Conservation (phyloP, 2,329 filamentous ascomycete genomes). For the Pseudogymnoascus sp. region DNA sequence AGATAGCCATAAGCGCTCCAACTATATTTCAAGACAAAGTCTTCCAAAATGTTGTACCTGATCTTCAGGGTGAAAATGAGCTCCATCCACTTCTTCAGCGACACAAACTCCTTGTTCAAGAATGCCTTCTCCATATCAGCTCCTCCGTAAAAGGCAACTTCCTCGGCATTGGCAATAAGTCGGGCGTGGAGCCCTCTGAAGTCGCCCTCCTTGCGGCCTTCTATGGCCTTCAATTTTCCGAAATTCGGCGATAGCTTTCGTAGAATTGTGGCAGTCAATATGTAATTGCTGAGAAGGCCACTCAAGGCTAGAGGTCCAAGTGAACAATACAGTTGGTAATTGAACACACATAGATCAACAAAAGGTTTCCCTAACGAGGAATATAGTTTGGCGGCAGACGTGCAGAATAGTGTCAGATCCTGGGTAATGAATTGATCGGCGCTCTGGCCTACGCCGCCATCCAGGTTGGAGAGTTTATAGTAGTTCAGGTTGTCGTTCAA, state of each 20-base stretch:
- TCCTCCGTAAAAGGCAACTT: constrained; percentile 94
- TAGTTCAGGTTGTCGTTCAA: constrained; percentile 92
- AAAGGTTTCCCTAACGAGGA: constrained; percentile 96
- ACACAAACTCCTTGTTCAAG: constrained; percentile 84
- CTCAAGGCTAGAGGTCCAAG: constrained; percentile 81
- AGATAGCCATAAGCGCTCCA: constrained; percentile 98
- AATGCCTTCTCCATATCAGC: constrained; percentile 93
- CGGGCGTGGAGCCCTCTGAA: constrained; percentile 87
- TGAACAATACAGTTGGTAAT: constrained; percentile 90
- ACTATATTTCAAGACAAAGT: constrained; percentile 96
- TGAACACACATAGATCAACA: constrained; percentile 96
- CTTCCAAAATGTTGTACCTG: constrained; percentile 96
- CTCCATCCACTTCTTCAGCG: constrained; percentile 94
- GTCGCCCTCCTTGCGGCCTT: constrained; percentile 90
- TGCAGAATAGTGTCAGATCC: constrained; percentile 91
- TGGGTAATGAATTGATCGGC: constrained; percentile 98
- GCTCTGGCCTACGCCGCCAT: constrained; percentile 84
- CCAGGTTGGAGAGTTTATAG: constrained; percentile 88
- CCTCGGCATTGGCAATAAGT: constrained; percentile 92
- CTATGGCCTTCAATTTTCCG: constrained; percentile 91
- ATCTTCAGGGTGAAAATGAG: constrained; percentile 97
- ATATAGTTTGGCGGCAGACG: constrained; percentile 83
- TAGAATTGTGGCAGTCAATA: constrained; percentile 84
- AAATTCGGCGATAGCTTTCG: constrained; percentile 88
- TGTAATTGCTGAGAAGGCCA: constrained; percentile 85